Base-by-base conservation (phyloP, 176 grass and related monocot species). In the Musa troglodytarum region DNA sequence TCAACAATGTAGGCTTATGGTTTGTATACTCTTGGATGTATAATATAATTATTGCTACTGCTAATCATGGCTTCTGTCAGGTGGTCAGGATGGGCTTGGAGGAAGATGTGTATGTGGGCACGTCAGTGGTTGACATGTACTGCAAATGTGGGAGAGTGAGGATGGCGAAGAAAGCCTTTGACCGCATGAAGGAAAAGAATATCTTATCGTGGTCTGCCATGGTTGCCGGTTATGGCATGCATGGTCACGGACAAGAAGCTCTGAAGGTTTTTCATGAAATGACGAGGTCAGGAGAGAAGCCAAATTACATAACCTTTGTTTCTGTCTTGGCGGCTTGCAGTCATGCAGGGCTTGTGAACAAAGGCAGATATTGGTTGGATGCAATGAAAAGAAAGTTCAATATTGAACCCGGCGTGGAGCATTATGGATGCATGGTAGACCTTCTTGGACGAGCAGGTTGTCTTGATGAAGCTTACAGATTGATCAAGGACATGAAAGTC, bases 101-200 rank as follows among this genome's bases (percentile, higher is more conserved):
- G 87, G 82, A 78, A 53, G 79, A 96, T 84, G 80, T 89, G 34
- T 92, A 92, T 59, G 85, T 92, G n/a, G 92, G 92, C 49, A 96
- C 92, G 71, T 85, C 89, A 65, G 63, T 96, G 53, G 86, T 96
- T 12, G 92, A 92, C 86, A 96, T 96, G 92, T 96, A 96, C 76
- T 84, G 89, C 81, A 96, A 96, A 76, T 92, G 92, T 79, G 92
- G 92, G 57, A 86, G 78, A 83, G 87, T 92, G 66, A 89, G 83
- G 74, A 92, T 89, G 73, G 92, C 87, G 76, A 80, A 81, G 43
- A 92, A 84, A 71, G 86, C 86, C 28, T 96, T 96, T 65, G 52
- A 61, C 15, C 81, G 71, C 76, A 89, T 96, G 71, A 82, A 92
- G 89, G 50, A 80, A 80, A 96, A 87, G 75, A 89, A 92, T 71